Base-by-base conservation (phyloP, 768 basidiomycete genomes). In the Termitomyces sp. region DNA sequence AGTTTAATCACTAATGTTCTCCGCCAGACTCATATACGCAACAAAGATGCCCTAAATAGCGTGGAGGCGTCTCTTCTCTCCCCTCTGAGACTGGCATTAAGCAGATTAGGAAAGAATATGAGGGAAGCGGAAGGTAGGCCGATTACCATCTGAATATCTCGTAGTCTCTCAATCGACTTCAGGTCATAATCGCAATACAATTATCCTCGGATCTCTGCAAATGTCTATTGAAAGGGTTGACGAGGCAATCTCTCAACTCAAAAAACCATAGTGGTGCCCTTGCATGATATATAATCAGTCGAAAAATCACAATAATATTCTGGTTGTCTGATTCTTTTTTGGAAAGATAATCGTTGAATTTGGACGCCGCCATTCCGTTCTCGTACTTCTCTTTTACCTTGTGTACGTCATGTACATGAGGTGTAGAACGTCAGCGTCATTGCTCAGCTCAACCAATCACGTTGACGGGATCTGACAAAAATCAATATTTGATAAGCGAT, bases 211-310 rank as follows among this genome's bases (percentile, higher is more conserved):
- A n/a, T 78, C 84, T 5, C 66, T 86, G 41, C 69, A 77, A 59
- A 73, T 81, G 46, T 68, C 77, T 27, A 57, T 86, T 9, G 79
- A 82, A 61, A 74, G 84, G 59, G 74, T 84, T 22, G 75, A 82
- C 37, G 58, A 60, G 39, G 79, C 75, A 14, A 65, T 65, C 42
- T 58, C 58, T 13, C 27, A 24, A 9, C 46, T 60, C 32, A 43
- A 24, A 52, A 29, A 7, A 24, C 31, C 13, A 20, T 9, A 43
- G 18, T 5, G 24, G 9, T 18, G 12, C 4, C n/a, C 14, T 29
- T 32, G 24, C 1, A 29, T 42, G 14, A 16, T 34, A 13, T n/a
- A n/a, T 5, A 32, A 4, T 13, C 13, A 20, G 31, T 14, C n/a
- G n/a, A 47, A 18, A 18, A 18, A 29, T n/a, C 16, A 44, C 14